phyloP scores from a whole-genome alignment of 345 rosid species.

The Bretschneidera sinensis region DNA sequence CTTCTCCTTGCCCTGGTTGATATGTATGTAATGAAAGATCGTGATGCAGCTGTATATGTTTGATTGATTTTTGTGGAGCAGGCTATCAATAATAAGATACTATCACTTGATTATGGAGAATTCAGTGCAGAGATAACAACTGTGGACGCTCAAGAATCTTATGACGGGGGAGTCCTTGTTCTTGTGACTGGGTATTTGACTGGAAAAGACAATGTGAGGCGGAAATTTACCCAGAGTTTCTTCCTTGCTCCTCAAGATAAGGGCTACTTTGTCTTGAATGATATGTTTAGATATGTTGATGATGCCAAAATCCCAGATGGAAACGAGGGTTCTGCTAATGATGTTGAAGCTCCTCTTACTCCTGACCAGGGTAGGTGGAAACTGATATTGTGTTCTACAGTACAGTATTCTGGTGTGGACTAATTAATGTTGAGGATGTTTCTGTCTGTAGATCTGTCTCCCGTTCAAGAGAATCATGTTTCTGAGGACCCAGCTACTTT shows the following conservation, averaged over 20 bases:
- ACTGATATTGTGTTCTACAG: not conserved
- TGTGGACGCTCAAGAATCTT: constrained; percentile 78
- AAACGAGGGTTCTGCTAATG: constrained; percentile 20
- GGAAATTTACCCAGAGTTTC: constrained; percentile 75
- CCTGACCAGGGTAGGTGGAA: constrained; percentile 32
- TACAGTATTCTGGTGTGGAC: not conserved
- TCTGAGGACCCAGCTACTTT: constrained; percentile 30
- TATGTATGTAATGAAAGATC: not conserved
- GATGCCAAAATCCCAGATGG: constrained; percentile 25
- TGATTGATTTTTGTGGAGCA: constrained; percentile 22
- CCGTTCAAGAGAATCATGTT: constrained; percentile 29
- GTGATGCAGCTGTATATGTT: constrained; percentile 2
- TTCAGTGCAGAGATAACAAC: constrained; percentile 56
- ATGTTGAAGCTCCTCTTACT: constrained; percentile 27
- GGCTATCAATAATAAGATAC: constrained; percentile 85
- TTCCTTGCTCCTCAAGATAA: constrained; percentile 93
- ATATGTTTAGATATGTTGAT: constrained; percentile 67
- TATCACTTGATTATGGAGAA: constrained; percentile 52
- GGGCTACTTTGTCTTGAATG: constrained; percentile 95
- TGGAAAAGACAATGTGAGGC: constrained; percentile 44
- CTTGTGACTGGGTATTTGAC: constrained; percentile 79
- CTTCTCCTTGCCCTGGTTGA: not conserved
- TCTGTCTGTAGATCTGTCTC: constrained; percentile 26
- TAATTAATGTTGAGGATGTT: constrained; percentile 4
- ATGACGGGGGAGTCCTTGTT: constrained; percentile 62